These are phyloP conservation scores for Corynespora cassiicola DNA, from an alignment of 2,329 filamentous ascomycete species.

Conservation along the genomic window DNA sequence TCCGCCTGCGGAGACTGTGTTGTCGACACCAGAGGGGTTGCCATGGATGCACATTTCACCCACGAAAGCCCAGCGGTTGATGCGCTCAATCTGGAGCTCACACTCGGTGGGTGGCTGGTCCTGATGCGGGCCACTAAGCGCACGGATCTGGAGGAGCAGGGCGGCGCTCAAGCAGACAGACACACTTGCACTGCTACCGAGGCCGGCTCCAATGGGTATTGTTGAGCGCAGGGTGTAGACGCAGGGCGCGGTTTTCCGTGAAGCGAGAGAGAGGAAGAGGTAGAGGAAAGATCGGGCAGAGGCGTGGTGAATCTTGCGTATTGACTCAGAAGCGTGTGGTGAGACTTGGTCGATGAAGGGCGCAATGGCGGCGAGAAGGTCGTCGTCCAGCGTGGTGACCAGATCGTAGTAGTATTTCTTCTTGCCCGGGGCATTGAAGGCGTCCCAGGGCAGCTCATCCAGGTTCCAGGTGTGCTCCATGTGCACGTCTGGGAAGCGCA, in stretches of 20 bases:
- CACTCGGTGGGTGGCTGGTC: conserved; percentile 89
- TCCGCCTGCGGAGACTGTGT: conserved; percentile 91
- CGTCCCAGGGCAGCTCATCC: conserved; percentile 84
- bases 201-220: conserved; percentile 87
- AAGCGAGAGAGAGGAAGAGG: conserved; percentile 86
- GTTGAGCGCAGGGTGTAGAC: conserved; percentile 92
- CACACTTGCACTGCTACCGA: conserved; percentile 94
- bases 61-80: conserved; percentile 98
- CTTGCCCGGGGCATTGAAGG: conserved; percentile 80
- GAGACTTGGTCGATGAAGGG: conserved; percentile 80
- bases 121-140: conserved; percentile 86
- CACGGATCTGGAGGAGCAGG: conserved; percentile 84
- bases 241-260: conserved; percentile 77
- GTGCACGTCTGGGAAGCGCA: conserved; percentile 90
- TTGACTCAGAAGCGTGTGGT: conserved; percentile 66
- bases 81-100: conserved; percentile 88
- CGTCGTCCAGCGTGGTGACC: conserved; percentile 77
- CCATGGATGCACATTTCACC: conserved; percentile 97
- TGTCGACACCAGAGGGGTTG: conserved; percentile 95
- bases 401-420: conserved; percentile 96
- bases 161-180: conserved; percentile 87
- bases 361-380: conserved; percentile 80
- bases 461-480: conserved; percentile 94
- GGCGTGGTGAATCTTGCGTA: conserved; percentile 82
- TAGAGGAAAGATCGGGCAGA: conserved; percentile 90